phyloP scores from a whole-genome alignment of 1,284 basidiomycete species.

The Moesziomyces parantarcticus region DNA sequence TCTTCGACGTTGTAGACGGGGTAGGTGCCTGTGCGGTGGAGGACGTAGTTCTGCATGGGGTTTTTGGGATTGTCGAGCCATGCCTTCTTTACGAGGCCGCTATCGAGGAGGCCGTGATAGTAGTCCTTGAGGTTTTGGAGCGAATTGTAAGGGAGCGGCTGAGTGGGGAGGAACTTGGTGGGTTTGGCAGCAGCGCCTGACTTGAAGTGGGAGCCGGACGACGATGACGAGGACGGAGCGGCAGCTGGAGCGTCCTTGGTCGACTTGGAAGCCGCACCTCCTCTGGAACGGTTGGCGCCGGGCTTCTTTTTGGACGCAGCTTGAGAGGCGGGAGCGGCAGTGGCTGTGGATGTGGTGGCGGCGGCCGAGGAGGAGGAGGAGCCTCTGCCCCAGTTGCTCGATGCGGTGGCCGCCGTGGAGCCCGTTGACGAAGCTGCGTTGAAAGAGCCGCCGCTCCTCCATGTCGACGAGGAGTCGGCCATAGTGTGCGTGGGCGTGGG shows the following conservation, averaged over 20 bases:
- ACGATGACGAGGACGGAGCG: conserved; percentile 3
- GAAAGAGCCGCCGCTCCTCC: conserved; percentile 28
- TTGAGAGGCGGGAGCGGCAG: not conserved
- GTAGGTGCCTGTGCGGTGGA: conserved; percentile 37
- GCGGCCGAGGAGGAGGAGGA: too few relatives aligned
- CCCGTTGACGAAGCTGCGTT: not conserved
- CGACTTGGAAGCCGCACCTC: conserved; percentile 4
- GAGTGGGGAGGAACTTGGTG: conserved; percentile 48
- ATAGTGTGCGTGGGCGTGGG: conserved; percentile 1
- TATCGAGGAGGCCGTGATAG: conserved; percentile 44
- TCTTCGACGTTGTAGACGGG: conserved; percentile 49
- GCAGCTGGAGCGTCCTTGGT: conserved; percentile 3
- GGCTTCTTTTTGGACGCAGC: conserved; percentile 14
- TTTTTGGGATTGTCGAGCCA: conserved; percentile 62
- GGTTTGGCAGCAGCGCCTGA: conserved; percentile 28
- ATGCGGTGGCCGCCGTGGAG: not conserved
- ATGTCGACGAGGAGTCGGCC: conserved; percentile 39
- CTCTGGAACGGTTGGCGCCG: conserved; percentile 11
- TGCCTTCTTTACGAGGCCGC: conserved; percentile 46
- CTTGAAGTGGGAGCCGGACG: conserved; percentile 26
- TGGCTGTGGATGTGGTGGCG: conserved; percentile 6
- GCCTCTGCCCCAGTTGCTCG: conserved; percentile 32
- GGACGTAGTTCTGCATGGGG: conserved; percentile 54
- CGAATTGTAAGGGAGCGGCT: conserved; percentile 36
- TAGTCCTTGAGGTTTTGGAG: conserved; percentile 46